Conservation (phyloP, 805 yeast genomes). For the Hanseniaspora lindneri region DNA sequence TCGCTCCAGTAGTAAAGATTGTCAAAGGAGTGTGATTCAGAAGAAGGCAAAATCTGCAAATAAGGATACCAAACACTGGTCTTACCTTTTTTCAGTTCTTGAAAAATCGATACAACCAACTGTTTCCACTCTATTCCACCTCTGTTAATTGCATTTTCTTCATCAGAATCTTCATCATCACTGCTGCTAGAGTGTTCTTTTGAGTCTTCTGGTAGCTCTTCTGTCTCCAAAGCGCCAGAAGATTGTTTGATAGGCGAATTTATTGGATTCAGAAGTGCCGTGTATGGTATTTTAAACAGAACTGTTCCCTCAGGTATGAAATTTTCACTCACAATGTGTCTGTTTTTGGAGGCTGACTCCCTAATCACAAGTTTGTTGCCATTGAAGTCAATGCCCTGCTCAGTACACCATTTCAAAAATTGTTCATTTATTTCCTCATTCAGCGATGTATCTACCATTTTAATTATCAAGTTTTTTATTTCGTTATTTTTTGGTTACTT, state of each 20-base stretch:
- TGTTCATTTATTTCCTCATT: constrained; percentile 28
- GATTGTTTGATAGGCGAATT: constrained; percentile 46
- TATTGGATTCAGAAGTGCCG: constrained; percentile 44
- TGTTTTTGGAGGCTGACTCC: constrained; percentile 40
- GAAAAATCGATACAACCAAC: constrained; percentile 53
- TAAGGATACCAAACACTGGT: constrained; percentile 58
- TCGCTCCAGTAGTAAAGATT: constrained; percentile 73
- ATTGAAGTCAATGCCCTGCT: constrained; percentile 33
- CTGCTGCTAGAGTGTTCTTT: too few species aligned
- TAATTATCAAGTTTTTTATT: too few species aligned
- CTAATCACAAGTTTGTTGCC: constrained; percentile 47
- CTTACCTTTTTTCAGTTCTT: constrained; percentile 40
- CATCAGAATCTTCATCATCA: constrained; percentile 5
- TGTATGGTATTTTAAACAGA: constrained; percentile 58
- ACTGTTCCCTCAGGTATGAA: constrained; percentile 52
- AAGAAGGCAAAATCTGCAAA: constrained; percentile 54
- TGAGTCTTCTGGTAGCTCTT: too few species aligned
- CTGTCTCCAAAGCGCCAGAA: too few species aligned
- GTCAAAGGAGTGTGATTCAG: constrained; percentile 31
- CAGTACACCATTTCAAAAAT: constrained; percentile 38
- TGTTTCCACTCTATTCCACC: constrained; percentile 64
- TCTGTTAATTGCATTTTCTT: constrained; percentile 21
- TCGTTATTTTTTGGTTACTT: too few species aligned
- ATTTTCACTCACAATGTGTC: constrained; percentile 52
- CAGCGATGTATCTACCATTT: constrained; percentile 19